Evolutionary conservation across 2,329 filamentous ascomycete genomes (phyloP).

Genomic region (Talaromyces islandicus): DNA sequence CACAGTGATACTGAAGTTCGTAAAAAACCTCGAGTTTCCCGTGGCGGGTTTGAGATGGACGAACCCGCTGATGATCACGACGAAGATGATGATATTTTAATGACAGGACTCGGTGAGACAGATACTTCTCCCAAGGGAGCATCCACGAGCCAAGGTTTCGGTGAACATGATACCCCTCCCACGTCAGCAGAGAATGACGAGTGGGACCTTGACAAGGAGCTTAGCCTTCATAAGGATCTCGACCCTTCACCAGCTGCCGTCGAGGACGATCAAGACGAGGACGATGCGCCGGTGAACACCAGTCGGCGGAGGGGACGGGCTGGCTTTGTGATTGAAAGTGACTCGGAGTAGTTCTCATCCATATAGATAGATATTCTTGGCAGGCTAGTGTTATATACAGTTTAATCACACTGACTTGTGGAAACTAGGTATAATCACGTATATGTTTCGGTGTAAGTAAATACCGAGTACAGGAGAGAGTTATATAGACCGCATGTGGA

Average conservation of each 20-base stretch:
- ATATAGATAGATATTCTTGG: not conserved
- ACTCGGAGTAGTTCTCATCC: conserved; percentile 30
- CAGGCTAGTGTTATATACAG: not conserved
- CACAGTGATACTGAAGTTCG: conserved; percentile 16
- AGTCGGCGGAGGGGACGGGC: conserved; percentile 30
- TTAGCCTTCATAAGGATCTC: not conserved
- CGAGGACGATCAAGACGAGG: conserved; percentile 27
- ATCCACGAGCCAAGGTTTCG: conserved; percentile 13
- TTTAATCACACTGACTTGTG: not conserved
- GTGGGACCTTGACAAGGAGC: conserved; percentile 10
- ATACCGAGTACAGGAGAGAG: not conserved
- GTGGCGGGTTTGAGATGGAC: conserved; percentile 12
- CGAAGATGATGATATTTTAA: conserved; percentile 27
- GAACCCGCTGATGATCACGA: conserved; percentile 17
- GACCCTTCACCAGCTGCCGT: conserved; percentile 4
- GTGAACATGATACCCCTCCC: conserved; percentile 17
- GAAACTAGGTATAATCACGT: not conserved
- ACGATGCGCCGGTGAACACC: conserved; percentile 19
- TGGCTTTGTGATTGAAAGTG: conserved; percentile 39
- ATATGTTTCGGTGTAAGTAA: not conserved
- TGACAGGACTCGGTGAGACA: conserved; percentile 14
- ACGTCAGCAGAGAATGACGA: conserved; percentile 25
- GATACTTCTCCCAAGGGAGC: conserved; percentile 14
- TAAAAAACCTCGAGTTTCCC: conserved; percentile 24
- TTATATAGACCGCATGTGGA: not conserved